Conservation (phyloP, 2,329 filamentous ascomycete species). For the Pseudocercospora vitis region DNA sequence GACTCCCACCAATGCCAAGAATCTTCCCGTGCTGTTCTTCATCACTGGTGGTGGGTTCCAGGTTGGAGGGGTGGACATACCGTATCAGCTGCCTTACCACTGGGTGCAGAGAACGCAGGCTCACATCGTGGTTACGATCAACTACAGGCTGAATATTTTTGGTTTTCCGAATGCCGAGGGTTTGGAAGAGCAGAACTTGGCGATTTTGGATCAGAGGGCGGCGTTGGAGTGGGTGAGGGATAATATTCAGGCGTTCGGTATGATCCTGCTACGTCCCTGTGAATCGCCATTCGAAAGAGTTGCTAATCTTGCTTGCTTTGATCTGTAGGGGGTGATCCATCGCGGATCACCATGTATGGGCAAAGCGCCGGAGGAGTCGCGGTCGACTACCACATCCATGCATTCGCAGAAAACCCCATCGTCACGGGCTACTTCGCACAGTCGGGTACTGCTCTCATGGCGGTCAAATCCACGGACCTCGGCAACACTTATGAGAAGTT, state of each 20-base stretch:
- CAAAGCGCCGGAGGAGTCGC: slow-evolving; percentile 23
- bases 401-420: slow-evolving; percentile 40
- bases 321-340: slow-evolving; percentile 40
- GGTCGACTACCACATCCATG: slow-evolving; percentile 35
- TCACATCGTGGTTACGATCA: slow-evolving; percentile 58
- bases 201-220: slow-evolving; percentile 55
- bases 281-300: too few species aligned
- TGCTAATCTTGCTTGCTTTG: background rate
- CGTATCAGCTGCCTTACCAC: background rate
- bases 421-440: slow-evolving; percentile 40
- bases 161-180: slow-evolving; percentile 60
- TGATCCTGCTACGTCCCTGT: too few species aligned
- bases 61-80: background rate
- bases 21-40: slow-evolving; percentile 13
- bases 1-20: slow-evolving; percentile 7
- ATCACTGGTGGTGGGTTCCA: slow-evolving; percentile 5
- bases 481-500: slow-evolving; percentile 34
- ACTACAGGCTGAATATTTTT: slow-evolving; percentile 63
- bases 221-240: slow-evolving; percentile 54
- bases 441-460: slow-evolving; percentile 39
- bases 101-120: slow-evolving; percentile 9
- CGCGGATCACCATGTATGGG: slow-evolving; percentile 29
- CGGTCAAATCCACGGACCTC: background rate
- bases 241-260: slow-evolving; percentile 53
- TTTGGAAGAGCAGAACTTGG: slow-evolving; percentile 44